These are phyloP conservation scores for Aspergillus amoenus DNA, from an alignment of 2,329 filamentous ascomycete genomes.

Conservation along the genomic window DNA sequence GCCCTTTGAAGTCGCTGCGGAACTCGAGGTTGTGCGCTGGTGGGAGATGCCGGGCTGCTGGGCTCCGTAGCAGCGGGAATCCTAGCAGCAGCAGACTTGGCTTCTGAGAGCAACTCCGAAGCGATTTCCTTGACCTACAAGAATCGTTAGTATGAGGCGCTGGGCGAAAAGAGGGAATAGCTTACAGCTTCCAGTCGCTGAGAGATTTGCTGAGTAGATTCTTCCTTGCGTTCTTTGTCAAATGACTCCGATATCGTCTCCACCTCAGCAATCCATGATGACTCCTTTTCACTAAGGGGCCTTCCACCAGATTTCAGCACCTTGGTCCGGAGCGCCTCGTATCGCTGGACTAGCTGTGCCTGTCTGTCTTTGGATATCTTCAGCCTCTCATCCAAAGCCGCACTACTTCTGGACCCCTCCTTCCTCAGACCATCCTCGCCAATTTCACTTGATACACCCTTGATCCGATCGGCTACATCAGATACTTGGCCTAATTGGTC, in stretches of 20 bases:
- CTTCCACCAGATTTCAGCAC: conserved; percentile 43
- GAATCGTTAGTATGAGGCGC: conserved; percentile 14
- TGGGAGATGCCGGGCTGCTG: conserved; percentile 30
- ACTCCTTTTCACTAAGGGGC: conserved; percentile 48
- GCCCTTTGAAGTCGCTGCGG: conserved; percentile 46
- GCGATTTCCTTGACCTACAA: conserved; percentile 43
- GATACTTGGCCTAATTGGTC: conserved; percentile 48
- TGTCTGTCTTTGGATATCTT: conserved; percentile 42
- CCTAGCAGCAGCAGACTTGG: conserved; percentile 33
- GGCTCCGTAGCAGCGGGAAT: conserved; percentile 26
- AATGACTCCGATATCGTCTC: conserved; percentile 39
- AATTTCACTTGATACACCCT: conserved; percentile 41
- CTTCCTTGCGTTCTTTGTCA: conserved; percentile 23
- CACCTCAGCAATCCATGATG: conserved; percentile 46
- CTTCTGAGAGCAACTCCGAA: conserved; percentile 36
- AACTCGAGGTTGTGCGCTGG: conserved; percentile 32
- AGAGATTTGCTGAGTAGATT: conserved; percentile 28
- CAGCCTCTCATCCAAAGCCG: conserved; percentile 41
- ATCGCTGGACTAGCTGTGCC: conserved; percentile 39
- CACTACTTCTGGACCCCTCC: conserved; percentile 31
- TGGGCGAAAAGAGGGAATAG: neutral
- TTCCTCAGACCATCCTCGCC: conserved; percentile 36
- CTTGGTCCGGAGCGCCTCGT: conserved; percentile 46
- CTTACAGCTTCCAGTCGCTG: conserved; percentile 43
- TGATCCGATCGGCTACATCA: conserved; percentile 47